Conservation (phyloP, 2,329 filamentous ascomycete genomes). For the Claviceps arundinis region DNA sequence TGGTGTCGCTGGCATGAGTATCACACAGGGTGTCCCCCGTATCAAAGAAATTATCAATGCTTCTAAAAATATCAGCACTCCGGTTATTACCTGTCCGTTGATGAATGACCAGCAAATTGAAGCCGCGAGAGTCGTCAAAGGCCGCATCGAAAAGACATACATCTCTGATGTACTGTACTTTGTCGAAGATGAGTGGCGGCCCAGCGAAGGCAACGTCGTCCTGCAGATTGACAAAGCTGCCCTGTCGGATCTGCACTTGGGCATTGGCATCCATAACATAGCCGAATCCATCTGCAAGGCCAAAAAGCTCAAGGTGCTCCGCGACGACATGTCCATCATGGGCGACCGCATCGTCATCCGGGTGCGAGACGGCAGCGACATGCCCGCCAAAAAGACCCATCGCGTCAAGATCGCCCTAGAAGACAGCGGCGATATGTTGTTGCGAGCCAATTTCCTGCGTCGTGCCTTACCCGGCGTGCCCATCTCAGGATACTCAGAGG, state of each 20-base stretch:
- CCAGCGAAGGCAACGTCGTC: constrained; percentile 49
- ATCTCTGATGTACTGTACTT: constrained; percentile 68
- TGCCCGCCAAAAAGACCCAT: constrained; percentile 32
- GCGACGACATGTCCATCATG: constrained; percentile 47
- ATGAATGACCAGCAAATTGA: constrained; percentile 61
- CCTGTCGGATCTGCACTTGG: constrained; percentile 68
- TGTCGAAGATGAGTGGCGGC: constrained; percentile 78
- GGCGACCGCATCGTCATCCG: constrained; percentile 58
- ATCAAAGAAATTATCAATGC: constrained; percentile 99
- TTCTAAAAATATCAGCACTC: constrained; percentile 84
- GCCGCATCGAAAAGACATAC: constrained; percentile 88
- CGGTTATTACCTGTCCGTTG: constrained; percentile 78
- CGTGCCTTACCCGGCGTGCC: constrained; percentile 70
- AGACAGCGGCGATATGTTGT: constrained; percentile 40
- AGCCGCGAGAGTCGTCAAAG: constrained; percentile 83
- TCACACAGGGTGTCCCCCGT: constrained; percentile 96
- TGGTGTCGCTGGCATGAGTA: constrained; percentile 98
- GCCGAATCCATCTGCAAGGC: constrained; percentile 62
- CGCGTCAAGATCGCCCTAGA: constrained; percentile 32
- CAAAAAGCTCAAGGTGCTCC: constrained; percentile 68
- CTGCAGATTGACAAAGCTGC: constrained; percentile 71
- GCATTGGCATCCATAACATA: constrained; percentile 63
- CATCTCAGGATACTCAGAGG: constrained; percentile 80
- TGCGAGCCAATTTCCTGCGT: constrained; percentile 75
- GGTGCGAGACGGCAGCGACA: constrained; percentile 44